Base-by-base conservation (phyloP, 176 grass and related monocot species). In the Phoenix dactylifera region DNA sequence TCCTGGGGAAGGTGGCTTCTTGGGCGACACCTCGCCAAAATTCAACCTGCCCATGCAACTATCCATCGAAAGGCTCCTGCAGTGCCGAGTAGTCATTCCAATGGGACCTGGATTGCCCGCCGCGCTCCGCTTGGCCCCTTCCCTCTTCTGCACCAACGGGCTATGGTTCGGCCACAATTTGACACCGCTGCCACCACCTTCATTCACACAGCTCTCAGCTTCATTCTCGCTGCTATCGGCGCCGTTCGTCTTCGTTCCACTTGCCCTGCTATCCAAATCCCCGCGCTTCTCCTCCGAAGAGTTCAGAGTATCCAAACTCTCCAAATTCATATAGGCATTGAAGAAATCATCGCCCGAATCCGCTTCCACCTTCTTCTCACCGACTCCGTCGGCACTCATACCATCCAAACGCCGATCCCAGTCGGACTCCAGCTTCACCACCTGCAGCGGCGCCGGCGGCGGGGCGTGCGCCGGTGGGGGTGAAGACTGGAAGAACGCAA, bases 141-240 rank as follows among this genome's bases (percentile, higher is more conserved):
- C 74, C 64, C 39, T 76, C 64, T 67, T 87, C 78, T 68, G 74
- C 35, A 22, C 25, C 62, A 1, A 26, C 55, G 35, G 20, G 63
- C 5, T 59, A 69, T 18, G 15, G 16, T 54, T 63, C 26, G 63
- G 63, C 88, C 79, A 81, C 26, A 86, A 67, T 7, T 64, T 66
- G 52, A 71, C 68, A 60, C 83, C 65, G 16, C 32, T 48, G 5
- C 50, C 76, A 20, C 22, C 35, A 18, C 77, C 65, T 18, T 85
- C 84, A 6, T 32, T 79, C 51, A 63, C 73, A 54, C 80, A 85
- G 76, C 84, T 86, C 63, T 93, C 94, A 3, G 82, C 81, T 67
- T 99, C 94, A 60, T 93, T 99, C 79, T 93, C 94, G 67, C 93
- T 98, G 81, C 87, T 98, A 62, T 92, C 93, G 25, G 81, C 87